Evolutionary conservation across 2,329 filamentous ascomycete species (phyloP).

Genomic region (Sporothrix schenckii): DNA sequence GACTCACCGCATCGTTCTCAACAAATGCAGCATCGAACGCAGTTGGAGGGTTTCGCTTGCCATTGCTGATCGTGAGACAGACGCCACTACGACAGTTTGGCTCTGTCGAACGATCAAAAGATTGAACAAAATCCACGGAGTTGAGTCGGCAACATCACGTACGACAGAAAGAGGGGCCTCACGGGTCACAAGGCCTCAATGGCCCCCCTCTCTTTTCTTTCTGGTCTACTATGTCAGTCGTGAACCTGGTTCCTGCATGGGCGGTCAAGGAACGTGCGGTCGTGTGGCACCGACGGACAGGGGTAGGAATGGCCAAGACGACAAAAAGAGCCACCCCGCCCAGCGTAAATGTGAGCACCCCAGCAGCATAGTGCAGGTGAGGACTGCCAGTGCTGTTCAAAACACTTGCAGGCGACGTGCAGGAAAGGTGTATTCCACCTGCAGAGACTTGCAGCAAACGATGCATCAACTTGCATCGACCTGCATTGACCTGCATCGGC

Average conservation of each 20-base stretch:
- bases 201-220: neutral
- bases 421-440: neutral
- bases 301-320: neutral
- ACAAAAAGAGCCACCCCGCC: neutral
- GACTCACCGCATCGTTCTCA: too few species aligned
- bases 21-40: neutral
- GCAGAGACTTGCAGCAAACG: conserved; percentile 7
- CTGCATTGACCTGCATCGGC: neutral
- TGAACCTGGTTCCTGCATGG: conserved; percentile 29
- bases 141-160: too few species aligned
- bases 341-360: conserved; percentile 25
- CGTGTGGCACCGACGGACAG: neutral
- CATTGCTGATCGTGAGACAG: neutral
- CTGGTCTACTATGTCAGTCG: too few species aligned
- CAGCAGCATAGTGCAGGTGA: neutral
- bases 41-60: neutral
- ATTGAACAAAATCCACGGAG: neutral
- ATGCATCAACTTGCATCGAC: neutral
- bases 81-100: neutral
- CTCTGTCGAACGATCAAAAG: too few species aligned
- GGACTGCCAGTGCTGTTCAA: neutral
- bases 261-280: neutral
- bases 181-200: conserved; percentile 11
- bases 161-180: neutral
- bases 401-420: conserved; percentile 18